phyloP scores from a whole-genome alignment of 2,329 filamentous ascomycete genomes.

The Penicillium sp. region DNA sequence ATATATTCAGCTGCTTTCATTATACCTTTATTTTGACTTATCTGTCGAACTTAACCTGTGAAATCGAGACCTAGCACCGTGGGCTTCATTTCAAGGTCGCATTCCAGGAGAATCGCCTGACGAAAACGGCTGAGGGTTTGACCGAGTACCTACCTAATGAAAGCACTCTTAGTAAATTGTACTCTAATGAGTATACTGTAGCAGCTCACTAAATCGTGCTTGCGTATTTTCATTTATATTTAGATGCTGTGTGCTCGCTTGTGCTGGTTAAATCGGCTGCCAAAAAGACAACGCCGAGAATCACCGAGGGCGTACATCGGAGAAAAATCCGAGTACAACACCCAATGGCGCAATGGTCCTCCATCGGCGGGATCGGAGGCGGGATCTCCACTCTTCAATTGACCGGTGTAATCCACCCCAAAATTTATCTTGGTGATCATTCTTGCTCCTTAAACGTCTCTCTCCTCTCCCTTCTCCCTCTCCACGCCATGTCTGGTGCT shows the following conservation, averaged over 20 bases:
- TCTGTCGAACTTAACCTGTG: too few species aligned
- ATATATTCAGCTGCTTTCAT: too few species aligned
- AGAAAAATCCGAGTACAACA: slow-evolving; percentile 17
- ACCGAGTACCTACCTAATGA: too few species aligned
- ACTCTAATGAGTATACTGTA: neutral
- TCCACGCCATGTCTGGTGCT: slow-evolving; percentile 38
- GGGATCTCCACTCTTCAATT: slow-evolving; percentile 32
- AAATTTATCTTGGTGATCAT: slow-evolving; percentile 26
- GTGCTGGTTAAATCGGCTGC: neutral
- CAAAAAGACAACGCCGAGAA: slow-evolving; percentile 19
- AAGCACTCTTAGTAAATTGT: neutral
- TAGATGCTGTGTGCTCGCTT: neutral
- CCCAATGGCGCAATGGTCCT: slow-evolving; percentile 7
- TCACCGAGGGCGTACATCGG: slow-evolving; percentile 16
- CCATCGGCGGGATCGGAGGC: slow-evolving; percentile 27
- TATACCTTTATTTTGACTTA: too few species aligned
- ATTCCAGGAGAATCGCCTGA: neutral
- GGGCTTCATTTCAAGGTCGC: neutral
- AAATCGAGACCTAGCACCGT: neutral
- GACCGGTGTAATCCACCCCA: slow-evolving; percentile 13
- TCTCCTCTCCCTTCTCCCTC: slow-evolving; percentile 11
- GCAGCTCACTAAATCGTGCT: neutral
- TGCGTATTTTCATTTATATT: neutral
- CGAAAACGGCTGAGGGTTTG: neutral
- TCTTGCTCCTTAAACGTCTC: slow-evolving; percentile 7